Conservation (phyloP, 2,329 filamentous ascomycete species). For the Lasiodiplodia citricola region DNA sequence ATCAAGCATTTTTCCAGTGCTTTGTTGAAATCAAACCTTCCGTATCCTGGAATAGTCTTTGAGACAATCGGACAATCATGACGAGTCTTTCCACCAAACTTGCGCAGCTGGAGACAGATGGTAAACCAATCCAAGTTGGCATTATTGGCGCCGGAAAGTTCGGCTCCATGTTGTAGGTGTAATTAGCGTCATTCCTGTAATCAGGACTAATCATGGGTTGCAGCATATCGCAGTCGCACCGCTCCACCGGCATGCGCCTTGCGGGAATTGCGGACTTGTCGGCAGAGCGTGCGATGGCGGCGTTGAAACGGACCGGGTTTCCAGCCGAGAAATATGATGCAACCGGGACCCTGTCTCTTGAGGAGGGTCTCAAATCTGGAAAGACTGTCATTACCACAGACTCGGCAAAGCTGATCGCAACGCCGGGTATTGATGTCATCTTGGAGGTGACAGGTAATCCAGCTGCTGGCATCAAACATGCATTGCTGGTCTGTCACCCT, state of each 20-base stretch:
- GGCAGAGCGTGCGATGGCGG: constrained; percentile 46
- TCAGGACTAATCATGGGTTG: not conserved
- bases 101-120: not conserved
- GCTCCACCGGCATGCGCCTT: constrained; percentile 50
- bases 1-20: not conserved
- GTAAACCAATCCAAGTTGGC: not conserved
- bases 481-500: constrained; percentile 35
- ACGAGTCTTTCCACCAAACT: not conserved
- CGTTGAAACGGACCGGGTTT: constrained; percentile 50
- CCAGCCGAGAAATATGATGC: not conserved
- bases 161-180: not conserved
- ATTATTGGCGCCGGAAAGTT: not conserved
- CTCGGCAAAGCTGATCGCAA: constrained; percentile 49
- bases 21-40: not conserved
- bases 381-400: constrained; percentile 53
- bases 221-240: constrained; percentile 52
- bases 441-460: constrained; percentile 53
- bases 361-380: constrained; percentile 39
- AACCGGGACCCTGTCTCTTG: not conserved
- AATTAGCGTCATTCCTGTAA: too few species aligned
- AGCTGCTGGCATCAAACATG: constrained; percentile 51
- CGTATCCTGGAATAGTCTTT: not conserved
- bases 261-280: constrained; percentile 54
- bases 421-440: constrained; percentile 52
- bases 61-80: not conserved